Evolutionary conservation across 73 alveolate genomes (phyloP).

Genomic region (Durusdinium trenchii): DNA sequence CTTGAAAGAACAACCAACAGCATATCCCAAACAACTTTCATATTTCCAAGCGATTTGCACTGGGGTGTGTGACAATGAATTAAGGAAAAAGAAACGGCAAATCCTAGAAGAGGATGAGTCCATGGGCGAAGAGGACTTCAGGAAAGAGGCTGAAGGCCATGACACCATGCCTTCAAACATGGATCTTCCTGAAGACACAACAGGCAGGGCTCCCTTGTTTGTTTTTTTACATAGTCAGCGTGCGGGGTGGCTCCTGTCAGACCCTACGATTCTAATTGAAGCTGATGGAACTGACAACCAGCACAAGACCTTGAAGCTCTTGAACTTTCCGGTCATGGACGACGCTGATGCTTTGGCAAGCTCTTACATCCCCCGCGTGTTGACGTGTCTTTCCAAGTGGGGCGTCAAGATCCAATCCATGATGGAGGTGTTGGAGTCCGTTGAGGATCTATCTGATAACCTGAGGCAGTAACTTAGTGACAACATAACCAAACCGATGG

Average conservation of each 20-base stretch:
- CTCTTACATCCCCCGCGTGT: neutral
- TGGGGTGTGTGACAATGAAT: too few species aligned
- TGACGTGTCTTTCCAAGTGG: neutral
- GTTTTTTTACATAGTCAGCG: too few species aligned
- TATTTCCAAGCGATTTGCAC: too few species aligned
- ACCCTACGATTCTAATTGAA: neutral
- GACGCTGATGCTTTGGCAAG: neutral
- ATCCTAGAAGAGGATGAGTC: neutral
- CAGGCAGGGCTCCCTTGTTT: neutral
- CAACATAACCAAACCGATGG: too few species aligned
- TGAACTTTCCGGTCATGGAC: slow-evolving; percentile 13
- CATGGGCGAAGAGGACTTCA: neutral
- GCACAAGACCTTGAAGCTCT: neutral
- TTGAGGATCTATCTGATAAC: neutral
- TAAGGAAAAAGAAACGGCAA: neutral
- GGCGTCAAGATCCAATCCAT: neutral
- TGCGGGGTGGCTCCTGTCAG: neutral
- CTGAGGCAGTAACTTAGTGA: neutral
- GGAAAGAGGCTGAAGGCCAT: neutral
- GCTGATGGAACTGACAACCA: neutral
- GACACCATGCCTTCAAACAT: neutral
- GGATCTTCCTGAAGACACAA: neutral
- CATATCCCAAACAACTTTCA: neutral
- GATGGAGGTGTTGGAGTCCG: neutral
- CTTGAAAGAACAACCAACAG: neutral